Evolutionary conservation across 768 basidiomycete genomes (phyloP).

Genomic region (Lenzites betulinus): DNA sequence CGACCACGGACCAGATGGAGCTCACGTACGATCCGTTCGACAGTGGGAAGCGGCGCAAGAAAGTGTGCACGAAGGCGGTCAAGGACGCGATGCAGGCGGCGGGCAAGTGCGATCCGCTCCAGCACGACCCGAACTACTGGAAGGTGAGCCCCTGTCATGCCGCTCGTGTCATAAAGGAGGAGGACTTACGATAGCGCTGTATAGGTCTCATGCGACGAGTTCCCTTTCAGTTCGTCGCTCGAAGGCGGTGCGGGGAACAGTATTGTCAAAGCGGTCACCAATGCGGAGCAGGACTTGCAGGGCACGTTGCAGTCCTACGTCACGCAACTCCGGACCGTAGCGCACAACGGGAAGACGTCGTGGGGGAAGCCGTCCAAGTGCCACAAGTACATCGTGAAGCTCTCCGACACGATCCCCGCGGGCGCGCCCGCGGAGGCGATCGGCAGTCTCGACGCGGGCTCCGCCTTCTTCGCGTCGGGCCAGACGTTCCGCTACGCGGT

Average conservation of each 20-base stretch:
- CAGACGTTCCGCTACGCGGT: neutral
- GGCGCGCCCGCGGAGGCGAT: neutral
- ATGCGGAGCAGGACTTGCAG: conserved; percentile 2
- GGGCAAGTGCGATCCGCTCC: neutral
- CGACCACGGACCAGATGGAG: neutral
- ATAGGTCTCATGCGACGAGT: conserved; percentile 11
- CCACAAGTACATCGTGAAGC: conserved; percentile 2
- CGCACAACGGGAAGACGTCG: neutral
- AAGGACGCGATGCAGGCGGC: neutral
- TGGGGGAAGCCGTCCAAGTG: neutral
- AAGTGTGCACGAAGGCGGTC: neutral
- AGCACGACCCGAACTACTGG: conserved; percentile 7
- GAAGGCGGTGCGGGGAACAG: conserved; percentile 5
- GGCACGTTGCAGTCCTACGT: neutral
- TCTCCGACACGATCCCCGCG: neutral
- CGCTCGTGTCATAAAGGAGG: neutral
- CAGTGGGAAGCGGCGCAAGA: neutral
- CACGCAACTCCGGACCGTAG: neutral
- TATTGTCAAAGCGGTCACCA: neutral
- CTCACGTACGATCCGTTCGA: conserved; percentile 9
- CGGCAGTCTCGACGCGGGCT: conserved; percentile 5
- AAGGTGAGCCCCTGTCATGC: neutral
- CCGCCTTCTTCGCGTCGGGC: neutral
- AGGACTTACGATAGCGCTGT: no score
- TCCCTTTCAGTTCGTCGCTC: conserved; percentile 6